A percentile compares a stretch with the other conserved stretches of the same genome.
These are phyloP conservation scores for Aspergillus asperescens DNA, from an alignment of 495 filamentous ascomycete genomes.

Conservation along the genomic window DNA sequence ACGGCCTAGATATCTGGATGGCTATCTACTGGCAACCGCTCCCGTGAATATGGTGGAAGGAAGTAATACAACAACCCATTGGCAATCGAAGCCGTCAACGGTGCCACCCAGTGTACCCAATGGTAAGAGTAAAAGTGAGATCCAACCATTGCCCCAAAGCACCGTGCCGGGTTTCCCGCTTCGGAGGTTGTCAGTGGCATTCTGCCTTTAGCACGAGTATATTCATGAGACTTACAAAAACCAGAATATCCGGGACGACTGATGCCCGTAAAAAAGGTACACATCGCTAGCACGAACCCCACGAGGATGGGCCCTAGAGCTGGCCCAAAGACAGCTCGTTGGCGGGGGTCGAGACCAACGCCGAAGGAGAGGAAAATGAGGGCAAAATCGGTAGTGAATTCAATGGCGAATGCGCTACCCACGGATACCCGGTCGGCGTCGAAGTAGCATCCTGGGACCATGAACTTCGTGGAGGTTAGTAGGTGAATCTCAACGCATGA, in stretches of 20 bases:
- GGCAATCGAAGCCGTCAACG: slow-evolving; percentile 23
- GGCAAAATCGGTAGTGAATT: slow-evolving; percentile 39
- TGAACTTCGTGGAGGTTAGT: slow-evolving; percentile 24
- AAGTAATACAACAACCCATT: slow-evolving; percentile 30
- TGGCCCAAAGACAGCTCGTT: slow-evolving; percentile 46
- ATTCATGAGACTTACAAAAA: slow-evolving; percentile 23
- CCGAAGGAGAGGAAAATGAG: slow-evolving; percentile 43
- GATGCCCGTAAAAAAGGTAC: background rate
- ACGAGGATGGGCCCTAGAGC: slow-evolving; percentile 49
- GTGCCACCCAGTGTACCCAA: slow-evolving; percentile 37
- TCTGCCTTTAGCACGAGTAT: no score
- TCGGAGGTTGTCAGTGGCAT: background rate
- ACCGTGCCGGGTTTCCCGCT: slow-evolving; percentile 35
- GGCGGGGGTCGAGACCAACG: slow-evolving; percentile 54
- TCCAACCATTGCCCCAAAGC: slow-evolving; percentile 31
- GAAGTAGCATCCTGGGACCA: slow-evolving; percentile 33
- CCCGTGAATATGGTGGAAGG: slow-evolving; percentile 22
- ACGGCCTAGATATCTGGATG: no score
- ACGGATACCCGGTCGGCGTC: slow-evolving; percentile 23
- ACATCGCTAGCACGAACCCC: slow-evolving; percentile 43
- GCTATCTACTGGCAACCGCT: no score
- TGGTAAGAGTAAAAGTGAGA: slow-evolving; percentile 29
- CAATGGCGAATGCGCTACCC: slow-evolving; percentile 38
- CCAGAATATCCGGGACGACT: slow-evolving; percentile 43
- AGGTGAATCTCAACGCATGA: slow-evolving; percentile 10